A percentile compares a stretch with the other conserved stretches of the same genome.
phyloP scores from a whole-genome alignment of 768 basidiomycete genomes.

The Paxillus rubicundulus region DNA sequence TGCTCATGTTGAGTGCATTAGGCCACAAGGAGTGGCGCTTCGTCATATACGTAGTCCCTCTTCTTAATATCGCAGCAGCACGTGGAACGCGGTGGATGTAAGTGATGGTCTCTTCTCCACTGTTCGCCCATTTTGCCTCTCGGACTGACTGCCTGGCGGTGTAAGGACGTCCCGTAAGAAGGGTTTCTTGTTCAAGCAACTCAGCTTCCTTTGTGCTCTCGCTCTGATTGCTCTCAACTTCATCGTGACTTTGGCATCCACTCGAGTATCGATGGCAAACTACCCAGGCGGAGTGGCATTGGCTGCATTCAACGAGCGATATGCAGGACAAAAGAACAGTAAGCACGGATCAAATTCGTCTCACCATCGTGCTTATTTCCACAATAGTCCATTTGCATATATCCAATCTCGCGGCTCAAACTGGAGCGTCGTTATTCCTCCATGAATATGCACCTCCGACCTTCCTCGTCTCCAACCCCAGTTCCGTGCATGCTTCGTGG shows the following conservation, averaged over 20 bases:
- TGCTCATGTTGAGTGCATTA: slow-evolving; percentile 66
- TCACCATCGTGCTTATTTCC: background rate
- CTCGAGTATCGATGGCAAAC: slow-evolving; percentile 63
- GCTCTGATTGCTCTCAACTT: slow-evolving; percentile 54
- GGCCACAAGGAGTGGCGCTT: slow-evolving; percentile 99
- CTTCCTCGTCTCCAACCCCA: slow-evolving; percentile 13
- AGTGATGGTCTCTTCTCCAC: slow-evolving; percentile 23
- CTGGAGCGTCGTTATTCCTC: slow-evolving; percentile 86
- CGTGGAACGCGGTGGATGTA: slow-evolving; percentile 64
- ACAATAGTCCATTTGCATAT: slow-evolving; percentile 67
- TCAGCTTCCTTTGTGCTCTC: slow-evolving; percentile 46
- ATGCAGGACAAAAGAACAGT: slow-evolving; percentile 35
- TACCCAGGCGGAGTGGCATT: slow-evolving; percentile 90
- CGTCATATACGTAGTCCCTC: slow-evolving; percentile 81
- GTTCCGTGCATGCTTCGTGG: slow-evolving; percentile 39
- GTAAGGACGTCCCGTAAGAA: slow-evolving; percentile 50
- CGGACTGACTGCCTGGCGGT: background rate
- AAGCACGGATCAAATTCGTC: background rate
- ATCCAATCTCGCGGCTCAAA: slow-evolving; percentile 83
- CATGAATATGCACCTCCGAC: slow-evolving; percentile 64
- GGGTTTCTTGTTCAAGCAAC: slow-evolving; percentile 41
- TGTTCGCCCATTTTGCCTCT: background rate
- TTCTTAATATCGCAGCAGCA: slow-evolving; percentile 78
- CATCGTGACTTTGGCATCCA: slow-evolving; percentile 48
- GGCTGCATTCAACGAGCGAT: slow-evolving; percentile 53